Base-by-base conservation (phyloP, 2,329 filamentous ascomycete genomes). In the Aspergillus fischeri region DNA sequence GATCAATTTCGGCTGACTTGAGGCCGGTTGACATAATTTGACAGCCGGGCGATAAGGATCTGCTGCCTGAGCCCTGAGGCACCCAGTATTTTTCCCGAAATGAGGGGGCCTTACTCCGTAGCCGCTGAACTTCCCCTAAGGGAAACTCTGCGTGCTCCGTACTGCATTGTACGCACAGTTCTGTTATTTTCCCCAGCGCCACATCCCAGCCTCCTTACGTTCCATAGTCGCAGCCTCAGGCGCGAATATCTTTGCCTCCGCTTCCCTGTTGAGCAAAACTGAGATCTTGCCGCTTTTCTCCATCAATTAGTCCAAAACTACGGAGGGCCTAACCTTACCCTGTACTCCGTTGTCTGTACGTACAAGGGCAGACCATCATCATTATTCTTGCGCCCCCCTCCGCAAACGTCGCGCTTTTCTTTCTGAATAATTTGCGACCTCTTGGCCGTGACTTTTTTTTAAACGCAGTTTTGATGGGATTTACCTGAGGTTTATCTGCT, bases 231-330 rank as follows among this genome's bases (percentile, higher is more conserved):
- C 41, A 51, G 62, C 63, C 65, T 66, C 58, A 68, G 59, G 63
- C 62, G 51, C 60, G 53, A 54, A 49, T 54, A 42, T 51, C 32
- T 47, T 59, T 59, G 57, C 59, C 61, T 60, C 62, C 60, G 62
- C 62, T 65, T 61, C 54, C 60, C 38, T 60, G 32, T 60, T 56
- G 17, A 60, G 64, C 53, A 66, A 66, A 67, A 61, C 63, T 63
- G 58, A 65, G 25, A 65, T 63, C 55, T 65, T 53, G 51, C 65
- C 60, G 60, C 32, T 59, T 62, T 62, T 63, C 62, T 64, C 61
- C 63, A 67, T 67, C 58, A 62, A 56, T 59, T 56, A 24, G 20
- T 51, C 9, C 49, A 35, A 35, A 35, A 4, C 10, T 51, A 27
- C 47, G 24, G n/a, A 25, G 17, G n/a, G 21, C 21, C 28, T 17